Base-by-base conservation (phyloP, 768 basidiomycete species). In the Wakefieldia striispora region DNA sequence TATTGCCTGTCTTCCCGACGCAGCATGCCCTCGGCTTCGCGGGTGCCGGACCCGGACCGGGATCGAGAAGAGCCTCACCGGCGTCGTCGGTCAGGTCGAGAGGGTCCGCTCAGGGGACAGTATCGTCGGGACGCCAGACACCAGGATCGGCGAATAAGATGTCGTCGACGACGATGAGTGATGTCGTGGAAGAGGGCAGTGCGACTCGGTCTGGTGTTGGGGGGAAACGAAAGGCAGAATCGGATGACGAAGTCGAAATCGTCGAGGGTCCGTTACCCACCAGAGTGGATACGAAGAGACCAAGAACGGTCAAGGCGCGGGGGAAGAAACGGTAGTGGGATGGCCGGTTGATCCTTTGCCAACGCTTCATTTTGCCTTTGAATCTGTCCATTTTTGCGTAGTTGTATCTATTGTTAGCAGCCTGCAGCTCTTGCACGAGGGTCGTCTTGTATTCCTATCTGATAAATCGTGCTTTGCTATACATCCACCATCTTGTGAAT, bases 221-320 rank as follows among this genome's bases (percentile, higher is more conserved):
- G 16, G 40, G 14, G 11, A 89, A 88, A 64, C 74, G 86, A 19
- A 85, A 81, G 64, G 70, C 73, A 4, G 47, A 53, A 20, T 76
- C 76, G 45, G 82, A 83, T 40, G 80, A 83, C 50, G 83, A 84
- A 21, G 64, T 79, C 14, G 79, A 80, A 49, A 74, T 79, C 48
- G 59, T 80, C 3, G 77, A 80, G 34, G 80, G 76, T 0, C 71
- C 80, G 10, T 52, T 72, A 8, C 49, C 62, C 48, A 71, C 67
- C 51, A 76, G 70, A 57, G 57, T 64, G 39, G 74, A 57, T 55
- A 53, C 44, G 58, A 77, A 70, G 59, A 68, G 67, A 39, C 16
- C 43, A 17, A 62, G 62, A 26, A 39, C 6, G 10, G 47, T 65
- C 6, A 79, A 72, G 57, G 52, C 70, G 12, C 75, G 71, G 37